Conservation (phyloP, 2,329 filamentous ascomycete genomes). For the Epichloe baconii region DNA sequence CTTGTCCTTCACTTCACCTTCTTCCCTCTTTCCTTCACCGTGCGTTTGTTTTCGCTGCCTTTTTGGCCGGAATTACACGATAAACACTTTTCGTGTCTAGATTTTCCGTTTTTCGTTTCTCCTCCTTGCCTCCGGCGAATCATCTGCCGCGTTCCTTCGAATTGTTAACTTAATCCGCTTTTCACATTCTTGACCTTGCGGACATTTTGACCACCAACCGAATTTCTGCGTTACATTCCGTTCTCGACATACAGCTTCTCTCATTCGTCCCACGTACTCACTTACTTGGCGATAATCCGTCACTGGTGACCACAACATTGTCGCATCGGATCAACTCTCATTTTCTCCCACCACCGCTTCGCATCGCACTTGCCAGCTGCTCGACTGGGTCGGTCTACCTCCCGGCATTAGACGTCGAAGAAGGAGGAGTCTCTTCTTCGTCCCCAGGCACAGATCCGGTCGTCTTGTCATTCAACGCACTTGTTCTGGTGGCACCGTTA, state of each 20-base stretch:
- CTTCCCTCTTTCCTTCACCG: background rate
- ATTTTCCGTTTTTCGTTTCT: background rate
- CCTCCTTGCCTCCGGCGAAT: background rate
- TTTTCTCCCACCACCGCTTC: background rate
- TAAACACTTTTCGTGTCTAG: background rate
- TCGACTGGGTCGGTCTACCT: background rate
- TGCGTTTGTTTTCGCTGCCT: background rate
- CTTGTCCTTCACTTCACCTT: background rate
- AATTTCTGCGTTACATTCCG: conserved; percentile 1
- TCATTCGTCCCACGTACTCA: background rate
- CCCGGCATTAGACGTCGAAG: background rate
- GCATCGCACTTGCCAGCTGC: background rate
- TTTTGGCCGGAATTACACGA: background rate
- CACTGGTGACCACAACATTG: conserved; percentile 3
- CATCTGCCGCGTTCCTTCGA: background rate
- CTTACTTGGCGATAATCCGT: background rate
- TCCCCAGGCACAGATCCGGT: background rate
- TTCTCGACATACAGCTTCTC: background rate
- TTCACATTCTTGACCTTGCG: conserved; percentile 4
- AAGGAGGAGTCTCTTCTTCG: background rate
- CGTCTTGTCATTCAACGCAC: background rate
- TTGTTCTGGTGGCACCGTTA: background rate
- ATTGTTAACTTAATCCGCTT: background rate
- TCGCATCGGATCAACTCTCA: background rate
- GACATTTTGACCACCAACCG: background rate